phyloP scores from a whole-genome alignment of 805 yeast genomes.

The Yarrowia bubula region DNA sequence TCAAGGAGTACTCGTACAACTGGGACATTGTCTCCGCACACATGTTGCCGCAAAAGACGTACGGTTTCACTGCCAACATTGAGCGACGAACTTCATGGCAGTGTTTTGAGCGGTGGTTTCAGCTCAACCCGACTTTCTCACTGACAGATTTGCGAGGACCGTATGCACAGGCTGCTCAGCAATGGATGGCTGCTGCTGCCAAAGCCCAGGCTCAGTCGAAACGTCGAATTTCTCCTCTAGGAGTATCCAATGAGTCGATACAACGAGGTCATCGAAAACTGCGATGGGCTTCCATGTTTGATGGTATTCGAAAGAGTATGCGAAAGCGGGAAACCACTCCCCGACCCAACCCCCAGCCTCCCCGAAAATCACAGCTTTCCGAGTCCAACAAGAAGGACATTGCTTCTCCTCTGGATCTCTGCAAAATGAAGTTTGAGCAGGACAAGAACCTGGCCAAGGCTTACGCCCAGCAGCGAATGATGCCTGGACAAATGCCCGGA shows the following conservation, averaged over 20 bases:
- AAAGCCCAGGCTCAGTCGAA: slow-evolving; percentile 84
- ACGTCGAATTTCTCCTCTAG: slow-evolving; percentile 84
- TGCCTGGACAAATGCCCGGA: slow-evolving; percentile 22
- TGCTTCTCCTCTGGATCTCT: slow-evolving; percentile 80
- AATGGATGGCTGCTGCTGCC: slow-evolving; percentile 90
- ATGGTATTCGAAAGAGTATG: slow-evolving; percentile 87
- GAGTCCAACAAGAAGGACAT: slow-evolving; percentile 41
- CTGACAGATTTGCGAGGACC: slow-evolving; percentile 84
- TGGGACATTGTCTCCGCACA: slow-evolving; percentile 91
- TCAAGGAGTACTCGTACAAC: slow-evolving; percentile 82
- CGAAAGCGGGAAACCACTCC: slow-evolving; percentile 80
- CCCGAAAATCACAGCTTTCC: slow-evolving; percentile 40
- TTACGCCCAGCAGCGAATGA: slow-evolving; percentile 36
- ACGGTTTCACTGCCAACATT: slow-evolving; percentile 76
- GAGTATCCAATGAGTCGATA: slow-evolving; percentile 88
- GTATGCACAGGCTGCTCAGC: slow-evolving; percentile 76
- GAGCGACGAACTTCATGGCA: slow-evolving; percentile 99
- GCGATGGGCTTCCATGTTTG: slow-evolving; percentile 97
- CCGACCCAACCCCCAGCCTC: slow-evolving; percentile 50
- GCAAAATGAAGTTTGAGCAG: slow-evolving; percentile 77
- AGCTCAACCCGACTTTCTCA: slow-evolving; percentile 84
- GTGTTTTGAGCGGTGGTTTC: slow-evolving; percentile 94
- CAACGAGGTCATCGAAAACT: slow-evolving; percentile 89
- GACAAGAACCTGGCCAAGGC: slow-evolving; percentile 78
- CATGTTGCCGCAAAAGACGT: slow-evolving; percentile 62